Conservation (phyloP, 768 basidiomycete species). For the Pisolithus orientalis region DNA sequence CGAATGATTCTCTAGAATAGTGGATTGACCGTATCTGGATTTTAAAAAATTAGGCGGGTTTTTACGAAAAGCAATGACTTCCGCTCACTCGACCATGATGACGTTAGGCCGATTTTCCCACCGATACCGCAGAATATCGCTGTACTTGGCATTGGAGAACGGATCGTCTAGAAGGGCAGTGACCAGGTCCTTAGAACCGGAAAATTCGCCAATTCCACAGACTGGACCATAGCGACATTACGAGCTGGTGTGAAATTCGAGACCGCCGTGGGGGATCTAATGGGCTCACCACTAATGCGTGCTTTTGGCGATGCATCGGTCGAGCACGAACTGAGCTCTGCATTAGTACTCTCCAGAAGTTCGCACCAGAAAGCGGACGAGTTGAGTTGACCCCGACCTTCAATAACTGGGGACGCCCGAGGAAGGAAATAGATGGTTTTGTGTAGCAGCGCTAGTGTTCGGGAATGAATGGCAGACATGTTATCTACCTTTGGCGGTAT, state of each 20-base stretch:
- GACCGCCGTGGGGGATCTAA: not conserved
- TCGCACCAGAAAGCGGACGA: conserved; percentile 42
- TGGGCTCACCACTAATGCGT: conserved; percentile 42
- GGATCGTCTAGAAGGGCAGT: conserved; percentile 70
- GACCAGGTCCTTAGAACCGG: conserved; percentile 52
- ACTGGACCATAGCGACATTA: conserved; percentile 34
- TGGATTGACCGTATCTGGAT: conserved; percentile 18
- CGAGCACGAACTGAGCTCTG: conserved; percentile 27
- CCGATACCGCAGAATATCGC: conserved; percentile 38
- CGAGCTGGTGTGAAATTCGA: conserved; percentile 1
- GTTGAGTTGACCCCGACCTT: conserved; percentile 17
- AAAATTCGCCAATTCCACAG: conserved; percentile 47
- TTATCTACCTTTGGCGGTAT: not conserved
- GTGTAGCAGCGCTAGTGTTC: conserved; percentile 43
- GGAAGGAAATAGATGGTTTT: conserved; percentile 43
- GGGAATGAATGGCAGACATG: conserved; percentile 9
- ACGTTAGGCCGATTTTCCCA: conserved; percentile 35
- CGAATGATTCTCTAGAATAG: conserved; percentile 5
- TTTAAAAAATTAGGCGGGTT: not conserved
- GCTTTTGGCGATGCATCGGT: conserved; percentile 30
- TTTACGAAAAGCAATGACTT: not conserved
- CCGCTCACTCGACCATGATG: conserved; percentile 22
- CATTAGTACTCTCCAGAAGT: conserved; percentile 31
- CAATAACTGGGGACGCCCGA: conserved; percentile 30
- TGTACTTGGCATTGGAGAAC: conserved; percentile 45